phyloP scores from a whole-genome alignment of 2,329 filamentous ascomycete species.

The Cytospora schulzeri region DNA sequence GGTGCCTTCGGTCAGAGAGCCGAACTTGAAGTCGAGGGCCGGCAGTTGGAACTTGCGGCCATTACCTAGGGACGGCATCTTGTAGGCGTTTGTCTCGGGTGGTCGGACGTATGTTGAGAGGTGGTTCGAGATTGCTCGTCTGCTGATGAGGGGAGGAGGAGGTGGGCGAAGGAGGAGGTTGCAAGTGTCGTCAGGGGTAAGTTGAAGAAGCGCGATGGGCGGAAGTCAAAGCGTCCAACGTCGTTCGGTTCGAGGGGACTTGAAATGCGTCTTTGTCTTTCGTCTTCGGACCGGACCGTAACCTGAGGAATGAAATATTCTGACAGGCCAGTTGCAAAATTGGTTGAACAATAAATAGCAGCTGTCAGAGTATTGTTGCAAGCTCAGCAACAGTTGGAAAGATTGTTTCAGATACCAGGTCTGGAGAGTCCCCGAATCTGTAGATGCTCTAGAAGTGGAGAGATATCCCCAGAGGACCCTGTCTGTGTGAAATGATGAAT shows the following conservation, averaged over 20 bases:
- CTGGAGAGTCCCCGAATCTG: conserved; percentile 6
- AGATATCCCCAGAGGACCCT: conserved; percentile 18
- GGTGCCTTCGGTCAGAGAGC: conserved; percentile 62
- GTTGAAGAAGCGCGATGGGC: conserved; percentile 13
- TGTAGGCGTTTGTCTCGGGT: conserved; percentile 7
- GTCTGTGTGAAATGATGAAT: conserved; percentile 16
- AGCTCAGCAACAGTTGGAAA: conserved; percentile 14
- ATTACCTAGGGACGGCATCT: conserved; percentile 36
- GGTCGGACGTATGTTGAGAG: not conserved
- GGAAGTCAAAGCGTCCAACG: conserved; percentile 16
- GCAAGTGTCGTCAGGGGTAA: conserved; percentile 23
- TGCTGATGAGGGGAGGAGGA: conserved; percentile 8
- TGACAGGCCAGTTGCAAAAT: conserved; percentile 13
- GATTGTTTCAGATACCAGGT: conserved; percentile 16
- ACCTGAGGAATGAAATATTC: not conserved
- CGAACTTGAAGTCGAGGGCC: conserved; percentile 59
- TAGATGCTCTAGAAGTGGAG: conserved; percentile 7
- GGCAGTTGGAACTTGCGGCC: conserved; percentile 55
- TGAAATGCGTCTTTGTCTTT: conserved; percentile 13
- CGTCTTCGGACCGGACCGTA: conserved; percentile 17
- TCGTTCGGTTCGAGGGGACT: not conserved
- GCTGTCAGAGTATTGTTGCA: conserved; percentile 5
- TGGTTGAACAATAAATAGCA: conserved; percentile 12
- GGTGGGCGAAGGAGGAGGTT: conserved; percentile 14
- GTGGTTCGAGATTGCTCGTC: conserved; percentile 5